Evolutionary conservation across 805 yeast genomes (phyloP), one percentile per base, ranked within the genome.

Genomic region (Lachancea cidri): DNA sequence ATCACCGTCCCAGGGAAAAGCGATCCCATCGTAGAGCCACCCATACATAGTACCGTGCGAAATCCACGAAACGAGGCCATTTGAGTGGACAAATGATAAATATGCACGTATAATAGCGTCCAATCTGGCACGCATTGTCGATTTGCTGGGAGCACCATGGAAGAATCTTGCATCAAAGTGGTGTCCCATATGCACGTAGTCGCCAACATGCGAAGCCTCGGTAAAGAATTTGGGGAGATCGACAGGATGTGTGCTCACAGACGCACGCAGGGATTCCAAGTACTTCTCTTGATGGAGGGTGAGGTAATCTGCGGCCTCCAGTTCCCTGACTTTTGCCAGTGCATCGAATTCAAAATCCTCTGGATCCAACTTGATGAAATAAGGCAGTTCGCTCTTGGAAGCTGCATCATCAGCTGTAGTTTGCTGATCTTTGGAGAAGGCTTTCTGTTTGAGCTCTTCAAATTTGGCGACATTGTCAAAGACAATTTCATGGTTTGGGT

Each of bases 1-100:
- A 56, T 81, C 86, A 41, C 70, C 68, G 54, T 81, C 86, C 84
- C 85, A 81, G 1, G 84, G 83, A 56, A 80, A 69, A 6, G 69
- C 64, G 43, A 76, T 48, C 0, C 86, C 85, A 53, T 78, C 77
- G 75, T 83, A 77, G 47, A 76, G 66, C 77, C 83, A 79, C 8
- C 82, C 78, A 30, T 79, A 65, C 48, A 80, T 61, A 2, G 83
- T 65, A 1, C 86, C 86, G 54, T 80, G 85, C 1, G 83, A 82
- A 5, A 79, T 64, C 84, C 83, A 79, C 3, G 83, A 67, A 11
- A 66, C 60, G 11, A 77, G 46, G 2, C 76, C 78, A 34, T 67
- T 60, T 3, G 70, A 59, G 20, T 62, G 57, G 19, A 76, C 56
- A 45, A 78, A 76, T 33, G 71, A 61, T 27, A 77, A 63, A 68